Percentiles rank a stretch among this genome's conserved stretches.
phyloP scores from a whole-genome alignment of 768 basidiomycete species.

The Agrocybe pediades region DNA sequence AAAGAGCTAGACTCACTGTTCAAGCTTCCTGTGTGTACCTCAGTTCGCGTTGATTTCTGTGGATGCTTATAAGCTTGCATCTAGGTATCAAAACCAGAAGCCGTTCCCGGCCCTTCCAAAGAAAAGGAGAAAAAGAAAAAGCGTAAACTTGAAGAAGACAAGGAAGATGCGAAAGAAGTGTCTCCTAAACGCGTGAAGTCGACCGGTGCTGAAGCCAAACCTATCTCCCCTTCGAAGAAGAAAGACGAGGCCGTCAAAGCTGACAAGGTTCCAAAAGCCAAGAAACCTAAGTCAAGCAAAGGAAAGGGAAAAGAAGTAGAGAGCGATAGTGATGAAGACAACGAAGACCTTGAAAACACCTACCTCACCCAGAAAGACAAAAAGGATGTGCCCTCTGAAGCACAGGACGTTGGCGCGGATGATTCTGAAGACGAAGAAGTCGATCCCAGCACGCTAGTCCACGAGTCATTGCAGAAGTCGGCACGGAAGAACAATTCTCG shows the following conservation, averaged over 20 bases:
- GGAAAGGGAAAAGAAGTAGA: conserved; percentile 20
- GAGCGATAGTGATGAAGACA: conserved; percentile 29
- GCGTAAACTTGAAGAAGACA: conserved; percentile 29
- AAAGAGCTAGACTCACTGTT: conserved; percentile 67
- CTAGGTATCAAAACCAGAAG: conserved; percentile 18
- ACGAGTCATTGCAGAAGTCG: conserved; percentile 56
- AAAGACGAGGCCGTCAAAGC: conserved; percentile 8
- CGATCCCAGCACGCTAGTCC: conserved; percentile 44
- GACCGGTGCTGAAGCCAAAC: conserved; percentile 3
- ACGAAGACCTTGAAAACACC: conserved; percentile 37
- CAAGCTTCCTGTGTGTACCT: conserved; percentile 37
- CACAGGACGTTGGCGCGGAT: conserved; percentile 8
- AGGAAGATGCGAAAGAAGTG: conserved; percentile 4
- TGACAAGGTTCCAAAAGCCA: conserved; percentile 15
- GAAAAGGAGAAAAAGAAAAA: conserved; percentile 31
- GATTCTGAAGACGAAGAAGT: conserved; percentile 18
- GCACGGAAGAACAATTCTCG: conserved; percentile 24
- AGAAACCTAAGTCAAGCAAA: conserved; percentile 11
- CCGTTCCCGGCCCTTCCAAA: conserved; percentile 26
- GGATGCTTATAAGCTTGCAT: not conserved
- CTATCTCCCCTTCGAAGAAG: conserved; percentile 4
- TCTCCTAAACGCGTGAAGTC: conserved; percentile 29
- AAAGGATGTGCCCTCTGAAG: not conserved
- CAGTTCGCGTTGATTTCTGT: not conserved
- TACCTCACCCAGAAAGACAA: conserved; percentile 16